phyloP scores from a whole-genome alignment of 371 early-diverging fungal genomes.

The Funneliformis caledonium region DNA sequence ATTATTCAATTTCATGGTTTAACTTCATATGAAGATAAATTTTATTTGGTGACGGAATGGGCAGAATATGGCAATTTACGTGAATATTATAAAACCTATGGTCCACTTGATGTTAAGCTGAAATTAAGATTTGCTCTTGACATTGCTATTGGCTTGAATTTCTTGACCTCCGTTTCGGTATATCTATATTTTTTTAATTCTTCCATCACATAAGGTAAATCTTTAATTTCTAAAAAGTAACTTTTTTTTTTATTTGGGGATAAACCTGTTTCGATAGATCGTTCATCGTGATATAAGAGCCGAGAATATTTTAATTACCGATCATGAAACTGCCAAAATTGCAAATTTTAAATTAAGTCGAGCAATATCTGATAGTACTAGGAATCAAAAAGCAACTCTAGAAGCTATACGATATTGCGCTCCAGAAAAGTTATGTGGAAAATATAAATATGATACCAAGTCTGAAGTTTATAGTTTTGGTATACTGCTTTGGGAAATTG shows the following conservation, averaged over 20 bases:
- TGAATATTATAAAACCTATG: conserved; percentile 1
- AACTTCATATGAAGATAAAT: too few species aligned
- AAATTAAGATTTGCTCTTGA: background rate
- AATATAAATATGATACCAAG: too few species aligned
- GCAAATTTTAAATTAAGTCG: background rate
- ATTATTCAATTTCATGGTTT: too few species aligned
- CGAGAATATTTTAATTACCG: too few species aligned
- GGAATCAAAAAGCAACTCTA: too few species aligned
- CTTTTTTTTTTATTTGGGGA: too few species aligned
- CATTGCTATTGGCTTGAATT: conserved; percentile 29
- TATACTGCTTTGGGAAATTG: too few species aligned
- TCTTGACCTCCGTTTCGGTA: background rate
- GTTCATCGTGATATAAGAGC: background rate
- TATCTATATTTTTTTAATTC: background rate
- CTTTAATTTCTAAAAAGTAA: too few species aligned
- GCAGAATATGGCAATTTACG: conserved; percentile 10
- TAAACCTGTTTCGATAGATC: background rate
- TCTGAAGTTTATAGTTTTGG: too few species aligned
- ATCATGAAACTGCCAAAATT: too few species aligned
- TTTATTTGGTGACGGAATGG: background rate
- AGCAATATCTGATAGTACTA: background rate
- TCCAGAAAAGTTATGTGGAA: too few species aligned
- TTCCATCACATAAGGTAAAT: too few species aligned
- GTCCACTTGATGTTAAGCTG: background rate
- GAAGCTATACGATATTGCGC: background rate